Percentiles rank a stretch among this genome's conserved stretches.
Conservation (phyloP, 257 asterid species). For the Nicotiana sylvestris region DNA sequence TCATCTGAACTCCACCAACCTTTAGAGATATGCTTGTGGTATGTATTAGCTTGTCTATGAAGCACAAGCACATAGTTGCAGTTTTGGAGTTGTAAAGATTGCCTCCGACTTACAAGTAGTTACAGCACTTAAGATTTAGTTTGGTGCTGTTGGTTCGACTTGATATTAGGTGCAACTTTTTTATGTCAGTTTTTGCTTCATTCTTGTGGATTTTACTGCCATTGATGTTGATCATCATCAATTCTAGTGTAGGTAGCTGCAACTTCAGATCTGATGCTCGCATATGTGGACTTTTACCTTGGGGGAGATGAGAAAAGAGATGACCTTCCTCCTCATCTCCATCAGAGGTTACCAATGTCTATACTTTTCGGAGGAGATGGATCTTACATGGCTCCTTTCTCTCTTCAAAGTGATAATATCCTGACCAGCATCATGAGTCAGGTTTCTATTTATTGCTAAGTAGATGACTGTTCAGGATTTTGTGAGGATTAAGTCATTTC, state of each 20-base stretch:
- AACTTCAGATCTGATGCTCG: constrained; percentile 81
- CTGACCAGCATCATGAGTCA: constrained; percentile 78
- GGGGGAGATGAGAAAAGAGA: constrained; percentile 90
- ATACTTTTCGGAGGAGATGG: constrained; percentile 89
- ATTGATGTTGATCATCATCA: not conserved
- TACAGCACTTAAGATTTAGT: constrained; percentile 1
- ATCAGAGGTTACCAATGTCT: constrained; percentile 75
- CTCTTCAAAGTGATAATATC: constrained; percentile 69
- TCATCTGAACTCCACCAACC: not conserved
- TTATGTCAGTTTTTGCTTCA: not conserved
- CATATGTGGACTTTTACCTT: constrained; percentile 83
- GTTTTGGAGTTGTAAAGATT: not conserved
- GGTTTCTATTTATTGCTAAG: constrained; percentile 35
- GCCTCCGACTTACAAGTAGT: not conserved
- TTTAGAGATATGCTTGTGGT: not conserved
- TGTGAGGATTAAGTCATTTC: not conserved
- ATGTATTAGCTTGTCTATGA: not conserved
- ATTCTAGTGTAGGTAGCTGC: constrained; percentile 63
- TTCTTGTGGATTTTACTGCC: not conserved
- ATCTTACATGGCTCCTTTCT: constrained; percentile 87
- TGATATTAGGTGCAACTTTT: not conserved
- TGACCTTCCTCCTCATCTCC: constrained; percentile 84
- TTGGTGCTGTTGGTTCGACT: not conserved
- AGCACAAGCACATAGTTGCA: not conserved
- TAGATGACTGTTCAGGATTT: constrained; percentile 12